Evolutionary conservation across 129 eudicot genomes (phyloP), one percentile per base, ranked within the genome.

Genomic region (Sambucus nigra): DNA sequence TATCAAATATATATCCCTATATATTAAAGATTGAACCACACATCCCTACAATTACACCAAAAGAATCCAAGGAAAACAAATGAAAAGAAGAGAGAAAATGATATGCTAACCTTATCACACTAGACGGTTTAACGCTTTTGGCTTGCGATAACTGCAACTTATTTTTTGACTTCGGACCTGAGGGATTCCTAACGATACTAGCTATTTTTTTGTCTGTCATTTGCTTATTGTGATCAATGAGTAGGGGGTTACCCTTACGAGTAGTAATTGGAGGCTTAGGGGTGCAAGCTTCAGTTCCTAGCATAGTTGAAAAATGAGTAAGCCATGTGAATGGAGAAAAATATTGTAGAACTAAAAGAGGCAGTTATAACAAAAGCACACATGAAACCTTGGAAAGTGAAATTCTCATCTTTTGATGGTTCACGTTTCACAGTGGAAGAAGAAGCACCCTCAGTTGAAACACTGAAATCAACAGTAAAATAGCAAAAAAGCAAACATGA

Each of bases 151-250:
- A 39, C 41, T 66, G 76, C 1, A 65, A 54, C 59, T 65, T 70
- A 57, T 18, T 60, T 74, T 67, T 80, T 19, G 85, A 55, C 51
- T 80, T 82, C 38, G 80, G 45, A 31, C 60, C 61, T 24, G 99
- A 79, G 62, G 94, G 91, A 55, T 92, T 92, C 51, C 60, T 76
- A 20, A 85, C 25, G 20, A 79, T 69, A 75, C 87, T 82, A 26
- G 95, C 94, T 20, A 80, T 77, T 63, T 63, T 92, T 59, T 73
- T 70, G 3, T 94, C 94, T 10, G 87, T 75, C 39, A 51, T 86
- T 19, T 64, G 74, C 64, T 75, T 92, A 61, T 68, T 82, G 48
- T 70, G 53, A 5, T 66, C 78, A 0, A 80, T 47, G 55, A 22
- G 59, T 46, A 39, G 20, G 67, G 23, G 48, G 29, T 39, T 47